Base-by-base conservation (phyloP, 768 basidiomycete genomes). In the Zangia roseola region DNA sequence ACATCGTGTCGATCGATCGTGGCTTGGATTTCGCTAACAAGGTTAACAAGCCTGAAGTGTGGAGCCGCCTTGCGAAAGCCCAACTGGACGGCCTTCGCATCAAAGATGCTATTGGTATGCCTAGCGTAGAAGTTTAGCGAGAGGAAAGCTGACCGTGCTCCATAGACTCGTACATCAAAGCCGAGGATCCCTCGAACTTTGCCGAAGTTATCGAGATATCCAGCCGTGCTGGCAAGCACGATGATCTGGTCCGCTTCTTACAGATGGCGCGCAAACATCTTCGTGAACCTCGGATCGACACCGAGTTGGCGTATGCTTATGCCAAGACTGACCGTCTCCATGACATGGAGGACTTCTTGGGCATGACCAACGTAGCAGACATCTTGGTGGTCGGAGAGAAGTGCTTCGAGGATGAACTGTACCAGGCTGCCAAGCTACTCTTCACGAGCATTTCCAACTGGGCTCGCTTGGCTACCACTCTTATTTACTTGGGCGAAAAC, bases 281-380 rank as follows among this genome's bases (percentile, higher is more conserved):
- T 14, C 87, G 97, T 48, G 97, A 99, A 68, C 97, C 97, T 28
- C 94, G 86, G 72, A 94, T 99, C 59, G 97, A 99, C 66, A 97
- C 97, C 9, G 94, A 98, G 71, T 75, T 99, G 28, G 95, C 97
- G 12, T 97, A 97, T 65, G 91, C 97, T 5, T 99, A 98, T 66
- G 97, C 97, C 19, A 97, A 97, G 77, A 94, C 87, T 28, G 97
- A 98, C 64, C 86, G 97, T 44, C 72, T 99, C 13, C 95, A 98
- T 65, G 97, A 99, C 64, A 98, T 98, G 97, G 97, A 99, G 63
- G 97, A 99, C 72, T 99, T 99, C 82, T 74, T 99, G 57, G 80
- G 80, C 20, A 95, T 97, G 90, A 99, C 97, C 37, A 99, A 99
- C 56, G 97, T 99, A 40, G 97, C 97, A 6, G 97, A 99, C 63